phyloP scores from a whole-genome alignment of 2,329 filamentous ascomycete species.

The Aspergillus eucalypticola region DNA sequence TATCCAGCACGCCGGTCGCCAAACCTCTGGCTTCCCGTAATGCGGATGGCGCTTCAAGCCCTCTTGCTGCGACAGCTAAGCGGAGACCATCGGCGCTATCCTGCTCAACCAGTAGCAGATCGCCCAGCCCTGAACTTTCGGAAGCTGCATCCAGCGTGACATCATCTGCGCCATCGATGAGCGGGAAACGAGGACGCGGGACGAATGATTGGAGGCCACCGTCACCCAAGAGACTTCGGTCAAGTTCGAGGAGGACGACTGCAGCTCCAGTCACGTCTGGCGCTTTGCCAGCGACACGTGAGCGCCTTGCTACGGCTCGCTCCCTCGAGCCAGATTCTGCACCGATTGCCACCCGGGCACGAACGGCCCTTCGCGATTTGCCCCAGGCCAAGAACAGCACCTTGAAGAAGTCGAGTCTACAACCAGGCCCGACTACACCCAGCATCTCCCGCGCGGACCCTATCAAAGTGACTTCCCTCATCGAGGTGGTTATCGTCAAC shows the following conservation, averaged over 20 bases:
- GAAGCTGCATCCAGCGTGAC: slow-evolving; percentile 29
- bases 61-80: slow-evolving; percentile 1
- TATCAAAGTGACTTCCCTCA: neutral
- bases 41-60: neutral
- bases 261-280: slow-evolving; percentile 12
- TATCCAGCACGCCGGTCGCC: slow-evolving; percentile 50
- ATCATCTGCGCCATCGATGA: slow-evolving; percentile 29
- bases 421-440: neutral
- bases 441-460: neutral
- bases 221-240: slow-evolving; percentile 28
- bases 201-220: slow-evolving; percentile 17
- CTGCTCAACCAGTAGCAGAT: slow-evolving; percentile 28
- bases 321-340: neutral
- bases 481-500: slow-evolving; percentile 38
- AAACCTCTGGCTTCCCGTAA: slow-evolving; percentile 21
- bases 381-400: slow-evolving; percentile 17
- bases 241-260: slow-evolving; percentile 17
- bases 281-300: slow-evolving; percentile 4
- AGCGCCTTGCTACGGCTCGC: neutral
- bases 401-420: neutral
- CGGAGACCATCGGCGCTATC: no score
- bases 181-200: slow-evolving; percentile 24
- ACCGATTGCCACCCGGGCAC: slow-evolving; percentile 23
- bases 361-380: slow-evolving; percentile 21
- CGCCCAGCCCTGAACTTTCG: slow-evolving; percentile 22